phyloP scores from a whole-genome alignment of 345 rosid genomes.

The Pugionium cornutum region DNA sequence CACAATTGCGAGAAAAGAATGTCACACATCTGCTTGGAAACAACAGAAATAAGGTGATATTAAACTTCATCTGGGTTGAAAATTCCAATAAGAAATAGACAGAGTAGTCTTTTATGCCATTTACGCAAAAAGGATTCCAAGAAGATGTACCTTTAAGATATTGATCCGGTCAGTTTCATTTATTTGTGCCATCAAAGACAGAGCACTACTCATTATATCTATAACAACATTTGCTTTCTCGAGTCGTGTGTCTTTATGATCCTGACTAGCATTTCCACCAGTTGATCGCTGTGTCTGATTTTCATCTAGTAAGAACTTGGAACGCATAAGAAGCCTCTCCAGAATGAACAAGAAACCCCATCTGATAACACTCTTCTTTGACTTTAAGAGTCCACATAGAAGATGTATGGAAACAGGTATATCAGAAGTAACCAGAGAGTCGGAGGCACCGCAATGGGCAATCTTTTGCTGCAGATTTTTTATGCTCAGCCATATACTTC shows the following conservation, averaged over 20 bases:
- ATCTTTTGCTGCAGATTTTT: constrained; percentile 66
- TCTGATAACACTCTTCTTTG: constrained; percentile 66
- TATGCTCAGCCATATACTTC: constrained; percentile 70
- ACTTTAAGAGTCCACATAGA: constrained; percentile 91
- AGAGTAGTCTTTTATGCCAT: constrained; percentile 12
- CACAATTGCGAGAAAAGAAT: constrained; percentile 93
- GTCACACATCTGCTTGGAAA: constrained; percentile 87
- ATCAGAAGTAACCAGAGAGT: constrained; percentile 65
- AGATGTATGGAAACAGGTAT: constrained; percentile 81
- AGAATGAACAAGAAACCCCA: constrained; percentile 88
- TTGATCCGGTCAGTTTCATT: constrained; percentile 91
- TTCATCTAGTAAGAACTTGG: constrained; percentile 90
- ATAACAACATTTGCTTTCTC: constrained; percentile 93
- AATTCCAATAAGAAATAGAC: constrained; percentile 21
- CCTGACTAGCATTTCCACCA: constrained; percentile 46
- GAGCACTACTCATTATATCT: constrained; percentile 91
- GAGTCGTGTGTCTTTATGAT: constrained; percentile 57
- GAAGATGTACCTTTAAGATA: constrained; percentile 77
- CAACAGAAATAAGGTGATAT: constrained; percentile 34
- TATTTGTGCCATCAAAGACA: constrained; percentile 79
- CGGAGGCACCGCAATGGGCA: constrained; percentile 66
- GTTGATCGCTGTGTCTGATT: constrained; percentile 63
- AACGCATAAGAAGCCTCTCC: constrained; percentile 95
- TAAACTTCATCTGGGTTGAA: constrained; percentile 12
- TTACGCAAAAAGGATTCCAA: constrained; percentile 5